Evolutionary conservation across 805 yeast genomes (phyloP), one percentile per base, ranked within the genome.

Genomic region (Saccharomycopsis microspora): DNA sequence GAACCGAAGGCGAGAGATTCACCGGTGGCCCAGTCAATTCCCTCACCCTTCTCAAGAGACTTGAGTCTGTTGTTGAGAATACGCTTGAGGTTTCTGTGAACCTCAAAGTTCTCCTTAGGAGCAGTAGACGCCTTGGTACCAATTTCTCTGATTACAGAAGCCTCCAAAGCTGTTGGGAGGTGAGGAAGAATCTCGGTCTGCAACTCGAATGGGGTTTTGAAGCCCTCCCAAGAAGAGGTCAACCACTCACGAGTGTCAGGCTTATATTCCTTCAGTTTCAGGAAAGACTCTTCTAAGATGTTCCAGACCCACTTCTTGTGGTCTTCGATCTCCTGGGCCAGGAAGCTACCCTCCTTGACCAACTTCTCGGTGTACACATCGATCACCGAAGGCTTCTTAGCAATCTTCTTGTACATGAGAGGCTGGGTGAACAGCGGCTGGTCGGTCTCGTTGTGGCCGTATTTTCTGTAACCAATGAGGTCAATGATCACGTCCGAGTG

Each of bases 341-440:
- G 78, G 77, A 93, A 93, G 41, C 95, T 74, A 51, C 90, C 94
- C 69, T 94, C 98, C 30, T 74, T 69, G 52, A 88, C 62, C 61
- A 93, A 78, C 70, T 87, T 75, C 51, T 80, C 78, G 56, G 82
- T 75, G 74, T 93, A 93, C 64, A 80, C 76, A 59, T 89, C 95
- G 58, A 93, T 75, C 43, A 89, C 95, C 46, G 88, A 81, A 65
- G 81, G 77, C 82, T 89, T 90, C 66, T 85, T 75, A 48, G 90
- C 88, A 63, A 93, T 85, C 71, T 77, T 78, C 66, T 85, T 71
- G 75, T 93, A 93, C 99, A 93, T 93, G 61, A 88, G 71, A 45
- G 99, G 99, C 71, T 93, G 99, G 42, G 99, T 93, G 78, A 93
- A 93, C 35, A 95, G 74, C 51, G 99, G 99, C 74, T 93, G 99